phyloP scores from a whole-genome alignment of 108 stramenopile genomes.

The Cyclostephanos tholiformis region DNA sequence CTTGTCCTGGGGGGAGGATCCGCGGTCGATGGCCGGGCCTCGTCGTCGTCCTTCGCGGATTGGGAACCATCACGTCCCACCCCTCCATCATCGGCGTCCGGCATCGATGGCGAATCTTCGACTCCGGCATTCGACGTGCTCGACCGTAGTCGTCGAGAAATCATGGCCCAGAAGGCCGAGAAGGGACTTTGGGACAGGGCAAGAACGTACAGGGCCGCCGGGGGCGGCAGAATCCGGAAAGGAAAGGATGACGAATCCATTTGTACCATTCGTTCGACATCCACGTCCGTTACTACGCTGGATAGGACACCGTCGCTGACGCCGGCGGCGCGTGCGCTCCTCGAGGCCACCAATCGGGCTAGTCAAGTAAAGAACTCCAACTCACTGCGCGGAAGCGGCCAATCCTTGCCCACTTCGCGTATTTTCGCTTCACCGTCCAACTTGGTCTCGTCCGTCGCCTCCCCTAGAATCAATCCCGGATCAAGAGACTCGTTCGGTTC shows the following conservation, averaged over 20 bases:
- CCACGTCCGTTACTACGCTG: conserved; percentile 4
- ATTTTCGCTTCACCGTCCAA: conserved; percentile 33
- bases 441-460: conserved; percentile 6
- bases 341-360: conserved; percentile 33
- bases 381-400: not conserved
- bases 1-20: conserved; percentile 48
- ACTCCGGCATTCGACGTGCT: conserved; percentile 42
- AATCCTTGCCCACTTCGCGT: conserved; percentile 16
- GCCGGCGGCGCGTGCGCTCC: conserved; percentile 55
- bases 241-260: conserved; percentile 4
- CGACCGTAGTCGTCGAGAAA: conserved; percentile 37
- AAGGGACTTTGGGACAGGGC: conserved; percentile 29
- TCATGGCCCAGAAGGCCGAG: conserved; percentile 36
- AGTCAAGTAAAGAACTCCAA: conserved; percentile 1
- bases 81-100: not conserved
- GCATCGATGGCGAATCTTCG: not conserved
- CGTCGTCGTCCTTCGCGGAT: conserved; percentile 5
- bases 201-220: conserved; percentile 31
- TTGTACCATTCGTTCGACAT: not conserved
- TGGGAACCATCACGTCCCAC: conserved; percentile 32
- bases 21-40: conserved; percentile 20
- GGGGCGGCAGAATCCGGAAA: conserved; percentile 8
- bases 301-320: conserved; percentile 49
- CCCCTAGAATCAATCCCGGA: conserved; percentile 22
- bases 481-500: conserved; percentile 46